Conservation (phyloP, 2,329 filamentous ascomycete genomes). For the Trichoderma afroharzianum region DNA sequence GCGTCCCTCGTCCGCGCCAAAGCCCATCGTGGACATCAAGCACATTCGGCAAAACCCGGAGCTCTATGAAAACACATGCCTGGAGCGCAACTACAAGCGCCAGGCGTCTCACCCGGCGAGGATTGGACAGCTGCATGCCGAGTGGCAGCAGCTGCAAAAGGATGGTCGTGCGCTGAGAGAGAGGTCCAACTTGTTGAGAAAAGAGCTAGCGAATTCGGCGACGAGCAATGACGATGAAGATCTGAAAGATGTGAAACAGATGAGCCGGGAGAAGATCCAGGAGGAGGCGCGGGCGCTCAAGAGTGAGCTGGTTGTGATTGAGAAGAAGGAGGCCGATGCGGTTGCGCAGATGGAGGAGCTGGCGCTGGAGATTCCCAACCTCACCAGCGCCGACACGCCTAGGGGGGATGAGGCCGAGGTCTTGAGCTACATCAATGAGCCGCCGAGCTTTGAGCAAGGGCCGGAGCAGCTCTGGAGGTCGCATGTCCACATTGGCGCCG, state of each 20-base stretch:
- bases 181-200: conserved; percentile 61
- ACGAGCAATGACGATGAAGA: conserved; percentile 44
- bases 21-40: conserved; percentile 76
- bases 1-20: conserved; percentile 70
- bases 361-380: conserved; percentile 78
- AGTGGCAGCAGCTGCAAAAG: conserved; percentile 58
- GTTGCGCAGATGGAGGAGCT: conserved; percentile 66
- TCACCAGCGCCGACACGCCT: conserved; percentile 75
- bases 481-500: conserved; percentile 80
- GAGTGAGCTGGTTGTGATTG: conserved; percentile 55
- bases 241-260: conserved; percentile 31
- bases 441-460: conserved; percentile 42
- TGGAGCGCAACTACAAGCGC: conserved; percentile 74
- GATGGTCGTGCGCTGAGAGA: conserved; percentile 60
- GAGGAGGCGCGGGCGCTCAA: conserved; percentile 65
- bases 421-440: conserved; percentile 75
- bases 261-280: conserved; percentile 52
- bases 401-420: conserved; percentile 61
- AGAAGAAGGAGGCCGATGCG: conserved; percentile 58
- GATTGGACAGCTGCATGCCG: conserved; percentile 53
- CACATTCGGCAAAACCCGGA: conserved; percentile 83
- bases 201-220: conserved; percentile 50
- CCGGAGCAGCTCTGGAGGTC: conserved; percentile 56
- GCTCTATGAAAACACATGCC: conserved; percentile 77
- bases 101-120: conserved; percentile 52